Conservation (phyloP, 2,329 filamentous ascomycete species). For the Coniochaeta sp. region DNA sequence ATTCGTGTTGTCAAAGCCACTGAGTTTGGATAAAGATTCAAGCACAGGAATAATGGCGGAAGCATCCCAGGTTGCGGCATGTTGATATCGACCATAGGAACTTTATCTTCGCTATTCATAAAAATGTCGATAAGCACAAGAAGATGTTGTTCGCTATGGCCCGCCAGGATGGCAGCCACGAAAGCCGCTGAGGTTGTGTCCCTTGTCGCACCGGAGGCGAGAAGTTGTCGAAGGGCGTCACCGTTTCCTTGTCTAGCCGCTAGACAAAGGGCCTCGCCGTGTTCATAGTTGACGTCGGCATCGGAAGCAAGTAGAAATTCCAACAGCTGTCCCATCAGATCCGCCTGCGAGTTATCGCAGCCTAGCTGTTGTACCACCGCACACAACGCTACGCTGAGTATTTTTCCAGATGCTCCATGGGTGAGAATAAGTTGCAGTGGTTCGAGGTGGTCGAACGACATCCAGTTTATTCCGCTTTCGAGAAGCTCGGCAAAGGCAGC, state of each 20-base stretch:
- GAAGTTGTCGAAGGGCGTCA: conserved; percentile 8
- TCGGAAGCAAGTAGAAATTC: conserved; percentile 11
- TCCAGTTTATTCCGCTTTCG: conserved; percentile 13
- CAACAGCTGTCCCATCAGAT: conserved; percentile 11
- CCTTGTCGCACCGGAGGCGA: conserved; percentile 9
- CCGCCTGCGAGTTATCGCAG: conserved; percentile 6
- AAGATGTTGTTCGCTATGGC: too few species aligned
- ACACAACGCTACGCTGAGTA: conserved; percentile 12
- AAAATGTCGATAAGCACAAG: too few species aligned
- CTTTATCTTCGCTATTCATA: too few species aligned
- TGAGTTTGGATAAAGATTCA: too few species aligned
- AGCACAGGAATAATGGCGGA: too few species aligned
- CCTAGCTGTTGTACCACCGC: conserved; percentile 14
- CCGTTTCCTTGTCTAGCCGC: conserved; percentile 14
- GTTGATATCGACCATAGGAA: too few species aligned
- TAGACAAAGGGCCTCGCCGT: conserved; percentile 13
- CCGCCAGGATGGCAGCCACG: conserved; percentile 9
- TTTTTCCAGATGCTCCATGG: conserved; percentile 11
- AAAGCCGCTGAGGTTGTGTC: conserved; percentile 11
- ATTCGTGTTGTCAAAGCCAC: too few species aligned
- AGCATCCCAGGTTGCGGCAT: too few species aligned
- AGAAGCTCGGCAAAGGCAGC: conserved; percentile 13
- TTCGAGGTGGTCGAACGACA: conserved; percentile 16
- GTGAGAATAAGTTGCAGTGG: conserved; percentile 13
- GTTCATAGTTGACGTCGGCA: conserved; percentile 15